Percentiles rank a stretch among this genome's conserved stretches.
Evolutionary conservation across 164 flowering plant species (phyloP).

Genomic region (Annona cherimola): DNA sequence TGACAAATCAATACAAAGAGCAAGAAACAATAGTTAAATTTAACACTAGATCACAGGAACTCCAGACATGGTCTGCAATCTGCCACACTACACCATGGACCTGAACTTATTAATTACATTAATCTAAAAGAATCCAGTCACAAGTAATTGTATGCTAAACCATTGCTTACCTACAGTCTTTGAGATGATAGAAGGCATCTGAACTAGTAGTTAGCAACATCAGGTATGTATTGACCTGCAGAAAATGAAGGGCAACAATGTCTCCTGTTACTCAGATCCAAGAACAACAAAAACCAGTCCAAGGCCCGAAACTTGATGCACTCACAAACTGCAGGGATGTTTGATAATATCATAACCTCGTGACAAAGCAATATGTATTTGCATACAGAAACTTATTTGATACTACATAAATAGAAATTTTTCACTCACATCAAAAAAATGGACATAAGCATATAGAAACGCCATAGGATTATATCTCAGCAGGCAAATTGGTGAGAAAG

Average conservation of each 20-base stretch:
- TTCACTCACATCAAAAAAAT: conserved; percentile 80
- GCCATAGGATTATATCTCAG: conserved; percentile 99
- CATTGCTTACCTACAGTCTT: conserved; percentile 78
- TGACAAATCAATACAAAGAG: neutral
- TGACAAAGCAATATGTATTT: neutral
- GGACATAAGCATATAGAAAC: conserved; percentile 88
- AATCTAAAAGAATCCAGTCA: neutral
- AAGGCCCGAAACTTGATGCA: neutral
- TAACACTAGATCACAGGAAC: neutral
- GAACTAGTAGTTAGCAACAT: conserved; percentile 93
- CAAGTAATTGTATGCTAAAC: neutral
- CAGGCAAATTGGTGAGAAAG: conserved; percentile 95
- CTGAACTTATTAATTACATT: neutral
- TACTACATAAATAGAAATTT: neutral
- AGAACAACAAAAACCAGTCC: neutral
- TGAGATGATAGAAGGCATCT: conserved; percentile 93
- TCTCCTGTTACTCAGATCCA: neutral
- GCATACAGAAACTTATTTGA: neutral
- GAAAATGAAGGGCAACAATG: neutral
- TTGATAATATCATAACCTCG: neutral
- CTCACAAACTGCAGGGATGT: neutral
- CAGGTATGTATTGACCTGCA: conserved; percentile 84
- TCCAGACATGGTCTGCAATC: neutral
- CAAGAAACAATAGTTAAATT: neutral
- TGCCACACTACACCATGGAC: neutral